These are phyloP conservation scores for Bidens hawaiensis DNA, from an alignment of 140 eudicot species.

Conservation along the genomic window DNA sequence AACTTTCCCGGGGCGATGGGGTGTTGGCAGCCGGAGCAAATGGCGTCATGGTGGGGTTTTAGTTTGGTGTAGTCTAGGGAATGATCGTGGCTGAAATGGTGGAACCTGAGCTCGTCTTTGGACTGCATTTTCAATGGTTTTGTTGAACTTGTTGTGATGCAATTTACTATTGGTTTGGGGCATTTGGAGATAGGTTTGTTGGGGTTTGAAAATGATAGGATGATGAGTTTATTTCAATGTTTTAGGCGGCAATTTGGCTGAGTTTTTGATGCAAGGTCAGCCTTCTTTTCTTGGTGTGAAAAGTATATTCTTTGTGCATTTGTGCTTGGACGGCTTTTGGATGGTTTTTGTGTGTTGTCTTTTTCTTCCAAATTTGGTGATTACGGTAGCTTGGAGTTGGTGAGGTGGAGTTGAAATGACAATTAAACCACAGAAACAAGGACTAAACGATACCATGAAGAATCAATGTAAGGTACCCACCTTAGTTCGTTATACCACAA, in stretches of 20 bases:
- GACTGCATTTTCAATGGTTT: not conserved
- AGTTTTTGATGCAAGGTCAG: conserved; percentile 9
- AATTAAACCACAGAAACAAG: no score
- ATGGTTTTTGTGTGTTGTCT: conserved; percentile 1
- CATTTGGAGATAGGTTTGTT: conserved; percentile 1
- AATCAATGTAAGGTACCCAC: no score
- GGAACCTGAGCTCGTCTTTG: not conserved
- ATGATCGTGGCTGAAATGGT: conserved; percentile 8
- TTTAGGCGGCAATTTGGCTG: conserved; percentile 17
- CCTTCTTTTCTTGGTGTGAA: conserved; percentile 7
- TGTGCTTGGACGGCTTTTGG: conserved; percentile 22
- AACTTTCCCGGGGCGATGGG: conserved; percentile 11
- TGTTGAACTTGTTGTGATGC: not conserved
- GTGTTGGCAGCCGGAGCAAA: conserved; percentile 19
- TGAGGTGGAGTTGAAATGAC: conserved; percentile 8
- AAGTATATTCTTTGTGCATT: conserved; percentile 17
- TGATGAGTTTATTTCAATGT: not conserved
- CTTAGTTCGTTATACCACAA: no score
- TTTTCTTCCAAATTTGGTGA: not conserved
- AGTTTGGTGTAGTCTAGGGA: conserved; percentile 9
- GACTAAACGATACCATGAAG: no score
- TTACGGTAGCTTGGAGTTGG: not conserved
- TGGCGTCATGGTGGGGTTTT: not conserved
- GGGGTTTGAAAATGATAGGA: conserved; percentile 3
- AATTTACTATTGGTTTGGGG: conserved; percentile 10